Base-by-base conservation (phyloP, 2,329 filamentous ascomycete genomes). In the Boeremia lycopersici region DNA sequence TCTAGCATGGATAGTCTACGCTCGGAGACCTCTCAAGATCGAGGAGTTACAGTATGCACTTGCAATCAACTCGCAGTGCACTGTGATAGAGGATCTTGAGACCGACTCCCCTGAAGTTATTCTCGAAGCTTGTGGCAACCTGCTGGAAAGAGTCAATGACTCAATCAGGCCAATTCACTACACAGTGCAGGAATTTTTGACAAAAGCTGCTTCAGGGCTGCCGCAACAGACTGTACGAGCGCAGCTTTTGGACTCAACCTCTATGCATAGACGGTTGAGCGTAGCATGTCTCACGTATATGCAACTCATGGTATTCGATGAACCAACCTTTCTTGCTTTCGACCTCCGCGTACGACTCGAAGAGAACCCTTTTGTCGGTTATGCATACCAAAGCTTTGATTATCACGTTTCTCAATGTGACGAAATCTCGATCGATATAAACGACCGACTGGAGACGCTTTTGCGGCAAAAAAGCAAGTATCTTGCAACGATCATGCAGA, bases 181-280 rank as follows among this genome's bases (percentile, higher is more conserved):
- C 35, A 62, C 60, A 9, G 63, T 64, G 2, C 63, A 66, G 34
- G 61, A 64, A 36, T 66, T 66, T 42, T 59, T 66, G 12, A 60
- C 48, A 29, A 19, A 31, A 1, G 17, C 41, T 13, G 38, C 33
- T 31, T 48, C 48, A 39, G 26, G 35, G 15, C 23, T 43, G 30
- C 19, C 45, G 17, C 30, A 40, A 43, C 15, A 50, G 6, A 13
- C 28, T 31, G 44, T 60, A 15, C 41, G 35, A 52, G 19, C 19
- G 13, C 48, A 52, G 25, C 42, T 64, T 23, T 23, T 40, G 7
- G 46, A 61, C n/a, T 49, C 48, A 10, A 52, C 43, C 10, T 31
- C 40, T 38, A 40, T 54, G 34, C 58, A 63, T 36, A 52, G 6
- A 29, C 48, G 10, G 28, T 40, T 63, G 11, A 34, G 57, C 15